Base-by-base conservation (phyloP, 2,329 filamentous ascomycete species). In the Aspergillus awamori region DNA sequence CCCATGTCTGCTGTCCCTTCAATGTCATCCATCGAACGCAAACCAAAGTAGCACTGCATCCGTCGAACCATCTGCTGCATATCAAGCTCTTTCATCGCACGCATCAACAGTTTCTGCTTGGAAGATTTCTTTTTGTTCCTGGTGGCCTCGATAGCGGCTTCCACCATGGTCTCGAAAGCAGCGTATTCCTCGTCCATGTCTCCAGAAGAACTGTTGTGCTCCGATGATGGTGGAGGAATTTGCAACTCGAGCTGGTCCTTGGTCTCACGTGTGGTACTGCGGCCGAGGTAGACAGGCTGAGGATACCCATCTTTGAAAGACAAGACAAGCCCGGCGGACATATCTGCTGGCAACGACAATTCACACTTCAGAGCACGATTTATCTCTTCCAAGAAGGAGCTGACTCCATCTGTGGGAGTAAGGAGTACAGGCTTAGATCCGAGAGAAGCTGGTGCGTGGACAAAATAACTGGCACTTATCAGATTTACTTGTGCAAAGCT, bases 1-100 rank as follows among this genome's bases (percentile, higher is more conserved):
- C 57, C 52, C 24, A 11, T 53, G 3, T 61, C 52, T n/a, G 62
- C 49, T n/a, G 61, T 59, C 8, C 62, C 57, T 22, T 62, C 53
- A 24, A 60, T 61, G 30, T 69, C 41, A n/a, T 68, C 64, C 47
- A 70, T 65, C 4, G 81, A 74, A n/a, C 84, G 83, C 26, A 96
- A 78, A 4, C 91, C 91, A 1, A 96, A 82, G 68, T 91, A 91
- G 55, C 85, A 80, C 71, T 93, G 89, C 7, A 85, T 80, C 49
- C 89, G 83, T 66, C 87, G 86, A 63, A 91, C 79, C 69, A 86
- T 82, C 38, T 81, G 78, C 1, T 80, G 80, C 77, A 84, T 85
- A 3, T 77, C 71, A 63, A 83, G 80, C 62, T 87, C 84, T 43
- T 79, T 82, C 22, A 79, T 67, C 3, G 83, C 61, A 1, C 81